Evolutionary conservation across 768 basidiomycete genomes (phyloP), one percentile per base, ranked within the genome.

Genomic region (Suillus ampliporus): DNA sequence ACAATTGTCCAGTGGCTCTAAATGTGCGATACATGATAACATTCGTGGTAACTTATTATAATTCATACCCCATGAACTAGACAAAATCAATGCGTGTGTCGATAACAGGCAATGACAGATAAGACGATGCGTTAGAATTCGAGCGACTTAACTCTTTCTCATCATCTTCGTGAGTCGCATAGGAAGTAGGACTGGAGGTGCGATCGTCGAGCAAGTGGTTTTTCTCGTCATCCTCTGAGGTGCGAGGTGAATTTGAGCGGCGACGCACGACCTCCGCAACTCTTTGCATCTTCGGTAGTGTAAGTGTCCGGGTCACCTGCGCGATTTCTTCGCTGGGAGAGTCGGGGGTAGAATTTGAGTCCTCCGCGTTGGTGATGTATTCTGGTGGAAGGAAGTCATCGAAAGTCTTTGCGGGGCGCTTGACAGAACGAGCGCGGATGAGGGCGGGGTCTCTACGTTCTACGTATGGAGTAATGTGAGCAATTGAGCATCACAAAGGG

Each of bases 301-400:
- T 69, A 19, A 74, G 68, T 48, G 71, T 74, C 1, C 76, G 69
- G 28, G 74, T 74, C 19, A 77, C 71, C 57, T 78, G 69, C 14
- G 72, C 67, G 67, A 79, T 70, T 48, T 64, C 67, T 7, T 69
- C 51, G 8, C 40, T 57, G 8, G 63, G 59, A 34, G 67, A 35
- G 61, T 64, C 46, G 63, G 61, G 6, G 35, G 17, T 28, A 48
- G 58, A 14, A 4, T 59, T 31, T n/a, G 37, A 35, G 6, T 71
- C 61, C 26, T 61, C 53, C 3, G 75, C 75, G 0, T 80, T 70
- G 3, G 83, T 76, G 61, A 86, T 84, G n/a, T 79, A 73, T 9
- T 75, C 67, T 5, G 80, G 58, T 2, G 85, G 82, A 11, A 86
- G 73, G 21, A 86, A 79, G 44, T 85, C 82, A 43, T 75, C 74